Evolutionary conservation across 2,329 filamentous ascomycete species (phyloP).

Genomic region (Esteya vermicola): DNA sequence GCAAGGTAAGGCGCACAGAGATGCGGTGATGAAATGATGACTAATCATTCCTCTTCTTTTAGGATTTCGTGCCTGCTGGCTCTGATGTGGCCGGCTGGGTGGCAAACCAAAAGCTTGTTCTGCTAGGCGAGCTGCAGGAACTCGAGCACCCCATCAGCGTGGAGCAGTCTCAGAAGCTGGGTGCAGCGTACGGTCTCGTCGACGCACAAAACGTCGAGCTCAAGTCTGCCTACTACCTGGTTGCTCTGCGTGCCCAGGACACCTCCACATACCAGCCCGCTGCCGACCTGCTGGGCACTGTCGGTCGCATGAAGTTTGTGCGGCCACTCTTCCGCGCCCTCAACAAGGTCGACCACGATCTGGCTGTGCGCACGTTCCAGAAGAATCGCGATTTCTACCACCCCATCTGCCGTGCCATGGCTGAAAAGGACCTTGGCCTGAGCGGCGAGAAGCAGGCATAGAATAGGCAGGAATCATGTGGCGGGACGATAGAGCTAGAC

Average conservation of each 20-base stretch:
- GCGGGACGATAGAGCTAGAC: no score
- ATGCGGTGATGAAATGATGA: no score
- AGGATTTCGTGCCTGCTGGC: slow-evolving; percentile 46
- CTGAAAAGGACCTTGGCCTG: slow-evolving; percentile 65
- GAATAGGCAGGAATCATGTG: no score
- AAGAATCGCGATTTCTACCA: slow-evolving; percentile 89
- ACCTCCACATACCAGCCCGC: slow-evolving; percentile 54
- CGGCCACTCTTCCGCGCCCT: slow-evolving; percentile 68
- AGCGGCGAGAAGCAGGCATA: background rate
- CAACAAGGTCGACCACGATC: slow-evolving; percentile 55
- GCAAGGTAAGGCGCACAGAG: slow-evolving; percentile 25
- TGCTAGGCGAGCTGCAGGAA: slow-evolving; percentile 66
- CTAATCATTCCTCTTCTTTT: no score
- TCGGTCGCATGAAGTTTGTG: slow-evolving; percentile 96
- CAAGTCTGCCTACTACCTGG: slow-evolving; percentile 61
- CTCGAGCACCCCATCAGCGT: slow-evolving; percentile 49
- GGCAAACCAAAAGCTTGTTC: slow-evolving; percentile 82
- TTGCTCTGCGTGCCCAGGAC: slow-evolving; percentile 65
- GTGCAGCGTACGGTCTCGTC: slow-evolving; percentile 57
- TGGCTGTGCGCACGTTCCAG: slow-evolving; percentile 73
- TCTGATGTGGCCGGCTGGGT: slow-evolving; percentile 62
- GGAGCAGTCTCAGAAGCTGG: slow-evolving; percentile 57
- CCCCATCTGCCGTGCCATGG: slow-evolving; percentile 75
- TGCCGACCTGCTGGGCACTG: slow-evolving; percentile 60
- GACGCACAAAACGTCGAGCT: slow-evolving; percentile 79